Conservation (phyloP, 2,329 filamentous ascomycete genomes). For the Colletotrichum shisoi region DNA sequence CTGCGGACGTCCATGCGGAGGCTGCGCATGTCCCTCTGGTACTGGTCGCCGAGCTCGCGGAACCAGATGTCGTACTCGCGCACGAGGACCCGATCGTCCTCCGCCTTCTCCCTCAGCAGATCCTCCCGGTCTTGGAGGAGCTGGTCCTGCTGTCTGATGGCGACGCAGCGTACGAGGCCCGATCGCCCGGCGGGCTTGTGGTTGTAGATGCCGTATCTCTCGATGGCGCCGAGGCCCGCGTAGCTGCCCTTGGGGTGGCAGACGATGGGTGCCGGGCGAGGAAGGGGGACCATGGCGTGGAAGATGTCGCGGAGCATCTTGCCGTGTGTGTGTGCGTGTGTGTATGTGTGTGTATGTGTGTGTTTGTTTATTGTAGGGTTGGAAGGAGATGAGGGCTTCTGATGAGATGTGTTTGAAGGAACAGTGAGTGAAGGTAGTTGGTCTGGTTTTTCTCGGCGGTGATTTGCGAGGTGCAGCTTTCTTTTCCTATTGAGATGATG, state of each 20-base stretch:
- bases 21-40: background rate
- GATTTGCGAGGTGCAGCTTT: too few relatives aligned
- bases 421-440: too few relatives aligned
- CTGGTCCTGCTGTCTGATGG: background rate
- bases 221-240: slow-evolving; percentile 1
- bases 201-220: background rate
- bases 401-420: too few relatives aligned
- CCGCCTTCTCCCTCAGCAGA: background rate
- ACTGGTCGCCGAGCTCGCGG: background rate
- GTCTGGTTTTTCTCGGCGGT: too few relatives aligned
- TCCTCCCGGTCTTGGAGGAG: background rate
- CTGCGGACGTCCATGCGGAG: background rate
- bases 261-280: background rate
- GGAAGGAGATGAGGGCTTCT: background rate
- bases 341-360: too few relatives aligned
- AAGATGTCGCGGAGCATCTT: slow-evolving; percentile 1
- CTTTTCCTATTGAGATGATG: too few relatives aligned
- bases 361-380: too few relatives aligned
- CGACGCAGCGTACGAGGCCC: background rate
- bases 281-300: background rate
- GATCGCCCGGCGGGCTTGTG: background rate
- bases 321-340: too few relatives aligned
- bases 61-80: background rate
- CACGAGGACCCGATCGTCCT: background rate
- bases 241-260: background rate